A percentile compares a stretch with the other conserved stretches of the same genome.
Evolutionary conservation across 1,139 yeast genomes (phyloP).

Genomic region (Taphrina flavorubra): DNA sequence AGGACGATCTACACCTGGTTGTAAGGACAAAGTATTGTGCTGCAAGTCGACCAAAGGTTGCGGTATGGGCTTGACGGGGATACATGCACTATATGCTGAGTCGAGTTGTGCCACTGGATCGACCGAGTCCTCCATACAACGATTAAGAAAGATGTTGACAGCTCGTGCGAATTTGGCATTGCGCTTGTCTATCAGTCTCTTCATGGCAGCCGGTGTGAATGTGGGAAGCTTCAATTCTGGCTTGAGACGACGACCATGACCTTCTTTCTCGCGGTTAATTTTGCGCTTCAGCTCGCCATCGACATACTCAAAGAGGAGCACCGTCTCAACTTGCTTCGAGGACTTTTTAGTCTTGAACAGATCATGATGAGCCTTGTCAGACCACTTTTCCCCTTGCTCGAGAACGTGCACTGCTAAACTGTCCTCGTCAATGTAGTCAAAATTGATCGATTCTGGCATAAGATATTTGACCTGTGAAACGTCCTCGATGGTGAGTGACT

Average conservation of each 20-base stretch:
- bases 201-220: conserved; percentile 60
- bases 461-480: conserved; percentile 68
- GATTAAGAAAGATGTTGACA: conserved; percentile 55
- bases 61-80: conserved; percentile 57
- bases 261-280: conserved; percentile 47
- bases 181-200: conserved; percentile 65
- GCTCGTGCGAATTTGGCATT: conserved; percentile 60
- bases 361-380: conserved; percentile 43
- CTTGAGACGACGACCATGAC: conserved; percentile 41
- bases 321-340: conserved; percentile 42
- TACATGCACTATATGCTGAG: conserved; percentile 50
- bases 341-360: conserved; percentile 38
- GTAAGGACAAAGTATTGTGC: not conserved
- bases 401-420: conserved; percentile 46
- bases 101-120: conserved; percentile 55
- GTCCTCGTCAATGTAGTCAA: conserved; percentile 64
- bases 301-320: conserved; percentile 75
- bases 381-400: conserved; percentile 43
- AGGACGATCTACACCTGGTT: conserved; percentile 21
- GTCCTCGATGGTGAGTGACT: conserved; percentile 53
- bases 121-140: conserved; percentile 50
- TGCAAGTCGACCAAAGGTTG: not conserved
- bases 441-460: conserved; percentile 70
- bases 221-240: conserved; percentile 56
- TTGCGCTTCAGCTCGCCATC: conserved; percentile 65